Evolutionary conservation across 192 early-diverging fungal genomes (phyloP), one percentile per base, ranked within the genome.

Genomic region (Thamnidium elegans): DNA sequence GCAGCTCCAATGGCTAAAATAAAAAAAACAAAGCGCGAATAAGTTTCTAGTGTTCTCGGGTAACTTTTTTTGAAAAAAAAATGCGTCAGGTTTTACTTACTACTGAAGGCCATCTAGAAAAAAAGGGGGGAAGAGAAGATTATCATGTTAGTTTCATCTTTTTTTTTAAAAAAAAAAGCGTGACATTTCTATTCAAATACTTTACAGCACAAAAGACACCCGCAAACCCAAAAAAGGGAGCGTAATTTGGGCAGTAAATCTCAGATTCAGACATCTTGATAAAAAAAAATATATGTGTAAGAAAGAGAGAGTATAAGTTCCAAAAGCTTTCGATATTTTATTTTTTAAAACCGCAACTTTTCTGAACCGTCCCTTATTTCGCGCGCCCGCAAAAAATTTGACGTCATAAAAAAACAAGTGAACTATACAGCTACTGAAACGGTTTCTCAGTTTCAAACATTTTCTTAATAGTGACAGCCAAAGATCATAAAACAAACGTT

Each of bases 191-290:
- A 14, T 5, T 14, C 14, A 55, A 23, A 82, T 77, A 71, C 21
- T 58, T 42, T 71, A 96, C 95, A 59, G 97, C 92, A 34, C 87
- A 83, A 23, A 89, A 90, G 73, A 91, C 93, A 44, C 97, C 97
- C 46, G 93, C 89, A 50, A 92, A 87, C 67, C 95, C 94, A 78
- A 99, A 95, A 86, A 99, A 92, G 46, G 97, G 92, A 63, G 97
- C 84, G 78, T 92, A 99, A 47, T 87, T 88, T 47, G 96, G 96
- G 84, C 96, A 67, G 50, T 52, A 70, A 39, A 54, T 34, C 19
- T 50, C 62, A 21, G 50, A 11, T 48, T 63, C 62, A 39, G 36
- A 39, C 36, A 39, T 39, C 9, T 39, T 39, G 7, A 9, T 39
- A 39, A 39, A 39, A 39, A 39, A 39, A 39, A 39, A 9, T 39